Base-by-base conservation (phyloP, 169 alveolate species). In the Eimeria maxima region DNA sequence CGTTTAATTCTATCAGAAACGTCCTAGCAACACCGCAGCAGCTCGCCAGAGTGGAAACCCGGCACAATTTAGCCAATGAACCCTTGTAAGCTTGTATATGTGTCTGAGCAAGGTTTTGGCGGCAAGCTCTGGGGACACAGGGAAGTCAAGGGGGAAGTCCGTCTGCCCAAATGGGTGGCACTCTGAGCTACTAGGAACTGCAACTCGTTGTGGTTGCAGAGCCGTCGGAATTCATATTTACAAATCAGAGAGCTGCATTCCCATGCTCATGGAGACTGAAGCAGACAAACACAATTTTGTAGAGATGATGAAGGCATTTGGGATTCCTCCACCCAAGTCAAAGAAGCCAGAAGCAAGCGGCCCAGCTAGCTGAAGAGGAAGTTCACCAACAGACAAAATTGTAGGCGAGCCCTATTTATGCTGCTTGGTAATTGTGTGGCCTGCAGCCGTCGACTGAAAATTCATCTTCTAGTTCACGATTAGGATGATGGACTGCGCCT, bases 201-300 rank as follows among this genome's bases (percentile, higher is more conserved):
- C 80, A 47, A 44, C 42, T 22, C 67, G 29, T 60, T 55, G 57
- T 86, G 80, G 16, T 29, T 86, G 78, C 93, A 86, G 93, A 29
- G 93, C 93, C 20, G 93, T 86, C 29, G 93, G 93, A 22, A 57
- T 86, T 24, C 93, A 86, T 47, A 45, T 86, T 53, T 29, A 53
- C 93, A 86, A 86, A 53, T 29, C 78, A 27, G 93, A 86, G 69
- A 86, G 93, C 81, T 86, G 93, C 78, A 86, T 86, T 16, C 93
- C 93, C 3, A 2, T 57, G 78, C 93, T 45, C 42, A 55, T 86
- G 93, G 93, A 33, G 60, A 86, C 55, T 33, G 78, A 86, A 57
- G 93, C 74, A 60, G 93, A 86, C 60, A 86, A 86, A 44, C 60
- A 57, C 42, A 86, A 86, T 29, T 60, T 86, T 24, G 78, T 86